These are phyloP conservation scores for Hymenoscyphus linearis DNA, from an alignment of 2,329 filamentous ascomycete species.

Conservation along the genomic window DNA sequence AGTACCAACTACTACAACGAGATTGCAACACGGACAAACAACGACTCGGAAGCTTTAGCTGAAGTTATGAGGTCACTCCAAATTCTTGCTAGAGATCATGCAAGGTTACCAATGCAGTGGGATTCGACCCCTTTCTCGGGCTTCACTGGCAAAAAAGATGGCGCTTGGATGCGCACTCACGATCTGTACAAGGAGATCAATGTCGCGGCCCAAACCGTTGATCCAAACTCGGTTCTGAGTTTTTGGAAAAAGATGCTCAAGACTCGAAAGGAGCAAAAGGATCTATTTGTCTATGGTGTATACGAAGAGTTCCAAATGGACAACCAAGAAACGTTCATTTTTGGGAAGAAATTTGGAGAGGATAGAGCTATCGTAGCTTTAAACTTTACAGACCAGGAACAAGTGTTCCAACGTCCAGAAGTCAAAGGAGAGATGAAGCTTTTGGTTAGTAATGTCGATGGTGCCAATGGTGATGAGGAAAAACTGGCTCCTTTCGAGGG, in stretches of 20 bases:
- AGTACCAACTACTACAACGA: constrained; percentile 45
- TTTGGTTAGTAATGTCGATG: constrained; percentile 23
- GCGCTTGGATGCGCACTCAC: constrained; percentile 57
- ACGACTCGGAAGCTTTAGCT: constrained; percentile 38
- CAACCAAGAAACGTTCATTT: constrained; percentile 41
- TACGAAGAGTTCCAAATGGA: constrained; percentile 48
- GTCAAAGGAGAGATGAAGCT: constrained; percentile 28
- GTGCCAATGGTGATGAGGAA: constrained; percentile 17
- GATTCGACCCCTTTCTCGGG: constrained; percentile 49
- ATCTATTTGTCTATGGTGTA: constrained; percentile 56
- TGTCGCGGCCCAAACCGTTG: constrained; percentile 44
- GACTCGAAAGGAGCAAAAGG: constrained; percentile 43
- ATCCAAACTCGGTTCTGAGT: constrained; percentile 24
- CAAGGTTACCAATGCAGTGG: constrained; percentile 67
- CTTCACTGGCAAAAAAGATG: constrained; percentile 48
- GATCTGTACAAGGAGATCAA: constrained; percentile 51
- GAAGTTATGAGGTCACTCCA: constrained; percentile 49
- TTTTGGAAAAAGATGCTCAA: constrained; percentile 30
- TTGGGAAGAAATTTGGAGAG: constrained; percentile 35
- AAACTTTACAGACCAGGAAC: constrained; percentile 41
- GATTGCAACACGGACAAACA: constrained; percentile 32
- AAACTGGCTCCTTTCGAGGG: constrained; percentile 31
- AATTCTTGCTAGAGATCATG: constrained; percentile 58
- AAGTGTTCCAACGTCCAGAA: constrained; percentile 20
- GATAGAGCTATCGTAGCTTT: constrained; percentile 37